Conservation (phyloP, 352 stramenopile species). For the Globisporangium spinosum region DNA sequence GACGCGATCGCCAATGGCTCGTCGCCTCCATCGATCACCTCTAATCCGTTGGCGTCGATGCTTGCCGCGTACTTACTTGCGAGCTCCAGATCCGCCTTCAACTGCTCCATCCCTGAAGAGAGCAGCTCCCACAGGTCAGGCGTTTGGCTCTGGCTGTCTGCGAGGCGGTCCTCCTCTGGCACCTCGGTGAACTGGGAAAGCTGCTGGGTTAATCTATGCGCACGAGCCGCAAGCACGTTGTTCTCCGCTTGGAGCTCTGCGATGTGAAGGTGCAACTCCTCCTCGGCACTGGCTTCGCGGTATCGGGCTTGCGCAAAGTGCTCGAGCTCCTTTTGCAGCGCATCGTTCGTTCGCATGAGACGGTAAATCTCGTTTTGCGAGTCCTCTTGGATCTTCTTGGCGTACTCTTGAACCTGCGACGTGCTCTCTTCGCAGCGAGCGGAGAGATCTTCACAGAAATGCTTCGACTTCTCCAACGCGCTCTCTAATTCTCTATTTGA, state of each 20-base stretch:
- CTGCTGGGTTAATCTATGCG: constrained; percentile 75
- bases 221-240: constrained; percentile 74
- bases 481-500: constrained; percentile 52
- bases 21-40: constrained; percentile 36
- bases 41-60: constrained; percentile 51
- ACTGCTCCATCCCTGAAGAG: constrained; percentile 86
- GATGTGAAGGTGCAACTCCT: constrained; percentile 66
- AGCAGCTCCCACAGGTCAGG: constrained; percentile 84
- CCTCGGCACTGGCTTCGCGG: constrained; percentile 60
- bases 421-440: constrained; percentile 67
- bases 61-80: constrained; percentile 84
- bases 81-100: constrained; percentile 84
- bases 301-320: constrained; percentile 52
- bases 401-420: constrained; percentile 48
- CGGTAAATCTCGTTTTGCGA: constrained; percentile 58
- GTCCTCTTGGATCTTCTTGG: constrained; percentile 62
- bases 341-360: constrained; percentile 52
- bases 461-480: constrained; percentile 55
- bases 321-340: constrained; percentile 64
- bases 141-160: constrained; percentile 47
- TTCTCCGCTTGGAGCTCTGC: constrained; percentile 83
- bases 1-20: constrained; percentile 53
- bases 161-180: constrained; percentile 58
- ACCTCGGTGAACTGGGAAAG: constrained; percentile 83
- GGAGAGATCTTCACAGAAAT: constrained; percentile 58